Conservation (phyloP, 2,329 filamentous ascomycete species). For the Phialophora expanda region DNA sequence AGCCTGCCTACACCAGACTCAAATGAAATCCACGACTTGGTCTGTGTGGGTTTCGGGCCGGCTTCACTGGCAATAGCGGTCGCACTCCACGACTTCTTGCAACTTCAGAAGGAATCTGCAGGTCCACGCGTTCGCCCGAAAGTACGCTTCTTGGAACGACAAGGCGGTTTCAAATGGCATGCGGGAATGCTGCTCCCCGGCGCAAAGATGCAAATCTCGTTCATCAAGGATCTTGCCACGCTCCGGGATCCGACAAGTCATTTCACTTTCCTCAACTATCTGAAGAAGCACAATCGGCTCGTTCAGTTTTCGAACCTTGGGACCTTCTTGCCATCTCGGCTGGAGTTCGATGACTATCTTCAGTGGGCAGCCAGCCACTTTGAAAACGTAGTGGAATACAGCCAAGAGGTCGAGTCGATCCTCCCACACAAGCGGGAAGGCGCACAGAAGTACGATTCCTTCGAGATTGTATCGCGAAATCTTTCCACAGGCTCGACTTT, state of each 20-base stretch:
- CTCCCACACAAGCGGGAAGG: conserved; percentile 57
- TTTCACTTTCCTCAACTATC: conserved; percentile 96
- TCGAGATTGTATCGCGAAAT: conserved; percentile 71
- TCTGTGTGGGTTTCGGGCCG: conserved; percentile 92
- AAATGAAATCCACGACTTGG: conserved; percentile 76
- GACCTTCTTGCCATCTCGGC: conserved; percentile 83
- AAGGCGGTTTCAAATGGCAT: conserved; percentile 85
- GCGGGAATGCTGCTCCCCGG: conserved; percentile 92
- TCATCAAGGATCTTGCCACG: conserved; percentile 93
- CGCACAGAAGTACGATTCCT: conserved; percentile 59
- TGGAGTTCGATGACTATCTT: conserved; percentile 95
- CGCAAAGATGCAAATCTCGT: conserved; percentile 96
- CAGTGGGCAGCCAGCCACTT: conserved; percentile 89
- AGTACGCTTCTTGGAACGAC: conserved; percentile 86
- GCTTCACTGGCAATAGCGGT: conserved; percentile 88
- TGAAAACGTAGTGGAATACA: conserved; percentile 72
- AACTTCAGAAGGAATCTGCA: conserved; percentile 44
- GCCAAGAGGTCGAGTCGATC: conserved; percentile 75
- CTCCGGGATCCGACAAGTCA: conserved; percentile 84
- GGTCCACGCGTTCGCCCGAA: conserved; percentile 61
- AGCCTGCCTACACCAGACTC: conserved; percentile 20
- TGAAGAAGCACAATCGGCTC: conserved; percentile 79
- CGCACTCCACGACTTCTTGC: conserved; percentile 74
- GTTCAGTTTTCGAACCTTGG: conserved; percentile 88
- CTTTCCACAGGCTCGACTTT: conserved; percentile 52